Evolutionary conservation across 495 filamentous ascomycete genomes (phyloP).

Genomic region (Daldinia bambusicola): DNA sequence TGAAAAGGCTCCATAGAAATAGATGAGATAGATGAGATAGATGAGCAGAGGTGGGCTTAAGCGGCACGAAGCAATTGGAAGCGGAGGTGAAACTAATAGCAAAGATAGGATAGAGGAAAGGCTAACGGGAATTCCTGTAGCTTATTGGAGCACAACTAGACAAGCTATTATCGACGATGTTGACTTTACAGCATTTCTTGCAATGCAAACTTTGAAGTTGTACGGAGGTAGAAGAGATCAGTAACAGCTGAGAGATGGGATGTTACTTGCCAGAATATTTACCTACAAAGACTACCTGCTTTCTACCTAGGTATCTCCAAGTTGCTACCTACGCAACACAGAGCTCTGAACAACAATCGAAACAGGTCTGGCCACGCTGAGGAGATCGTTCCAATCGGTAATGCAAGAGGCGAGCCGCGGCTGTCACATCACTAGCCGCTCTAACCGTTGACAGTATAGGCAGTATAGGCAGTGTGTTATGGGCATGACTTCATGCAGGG

Average conservation of each 20-base stretch:
- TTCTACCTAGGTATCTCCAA: background rate
- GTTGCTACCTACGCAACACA: slow-evolving; percentile 1
- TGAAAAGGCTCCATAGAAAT: slow-evolving; percentile 21
- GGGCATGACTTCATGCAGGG: slow-evolving; percentile 34
- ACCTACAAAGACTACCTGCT: background rate
- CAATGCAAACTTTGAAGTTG: background rate
- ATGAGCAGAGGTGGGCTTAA: slow-evolving; percentile 5
- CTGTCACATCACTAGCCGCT: slow-evolving; percentile 25
- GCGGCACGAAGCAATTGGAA: slow-evolving; percentile 25
- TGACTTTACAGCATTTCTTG: slow-evolving; percentile 15
- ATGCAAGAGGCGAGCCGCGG: slow-evolving; percentile 13
- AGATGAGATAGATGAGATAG: background rate
- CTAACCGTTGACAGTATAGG: background rate
- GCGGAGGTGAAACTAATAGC: background rate
- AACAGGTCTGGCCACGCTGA: background rate
- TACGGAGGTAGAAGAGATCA: slow-evolving; percentile 17
- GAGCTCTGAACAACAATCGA: background rate
- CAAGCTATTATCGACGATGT: slow-evolving; percentile 35
- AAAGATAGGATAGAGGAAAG: slow-evolving; percentile 3
- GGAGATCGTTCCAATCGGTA: slow-evolving; percentile 18
- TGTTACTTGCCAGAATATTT: slow-evolving; percentile 32
- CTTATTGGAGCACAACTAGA: slow-evolving; percentile 30
- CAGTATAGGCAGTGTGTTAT: background rate
- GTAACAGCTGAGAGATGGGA: slow-evolving; percentile 31
- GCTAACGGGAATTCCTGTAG: background rate